Percentiles rank a stretch among this genome's conserved stretches.
Evolutionary conservation across 345 rosid species (phyloP).

Genomic region (Draba incana): DNA sequence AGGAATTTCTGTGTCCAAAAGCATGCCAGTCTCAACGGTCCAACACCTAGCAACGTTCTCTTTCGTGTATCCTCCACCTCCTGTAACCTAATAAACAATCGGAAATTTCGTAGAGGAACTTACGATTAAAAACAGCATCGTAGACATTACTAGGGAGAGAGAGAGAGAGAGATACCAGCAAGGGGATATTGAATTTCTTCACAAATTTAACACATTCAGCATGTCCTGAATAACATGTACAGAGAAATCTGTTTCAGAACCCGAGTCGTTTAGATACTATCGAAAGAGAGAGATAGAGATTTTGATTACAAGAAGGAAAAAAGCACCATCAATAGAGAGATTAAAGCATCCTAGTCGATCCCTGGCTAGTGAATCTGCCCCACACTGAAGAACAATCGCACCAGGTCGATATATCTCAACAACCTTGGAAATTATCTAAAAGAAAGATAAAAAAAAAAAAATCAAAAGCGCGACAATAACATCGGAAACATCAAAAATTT

Average conservation of each 20-base stretch:
- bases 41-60: conserved; percentile 99
- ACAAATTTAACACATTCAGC: conserved; percentile 94
- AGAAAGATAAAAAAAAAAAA: not conserved
- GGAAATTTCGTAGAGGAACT: not conserved
- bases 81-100: conserved; percentile 70
- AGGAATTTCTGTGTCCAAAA: conserved; percentile 88
- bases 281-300: conserved; percentile 26
- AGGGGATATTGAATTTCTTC: conserved; percentile 89
- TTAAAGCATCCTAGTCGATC: conserved; percentile 98
- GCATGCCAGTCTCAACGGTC: conserved; percentile 94
- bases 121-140: not conserved
- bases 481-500: not conserved
- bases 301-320: conserved; percentile 54
- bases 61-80: conserved; percentile 98
- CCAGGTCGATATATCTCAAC: conserved; percentile 93
- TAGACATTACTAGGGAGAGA: conserved; percentile 15
- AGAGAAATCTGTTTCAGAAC: conserved; percentile 7
- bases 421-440: conserved; percentile 81
- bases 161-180: conserved; percentile 58
- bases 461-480: not conserved
- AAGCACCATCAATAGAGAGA: conserved; percentile 96
- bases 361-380: conserved; percentile 98
- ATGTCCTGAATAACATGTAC: conserved; percentile 63
- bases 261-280: conserved; percentile 11
- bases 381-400: conserved; percentile 95